Percentiles rank a stretch among this genome's conserved stretches.
Conservation (phyloP, 306 rosid genomes). For the Quercus robur region DNA sequence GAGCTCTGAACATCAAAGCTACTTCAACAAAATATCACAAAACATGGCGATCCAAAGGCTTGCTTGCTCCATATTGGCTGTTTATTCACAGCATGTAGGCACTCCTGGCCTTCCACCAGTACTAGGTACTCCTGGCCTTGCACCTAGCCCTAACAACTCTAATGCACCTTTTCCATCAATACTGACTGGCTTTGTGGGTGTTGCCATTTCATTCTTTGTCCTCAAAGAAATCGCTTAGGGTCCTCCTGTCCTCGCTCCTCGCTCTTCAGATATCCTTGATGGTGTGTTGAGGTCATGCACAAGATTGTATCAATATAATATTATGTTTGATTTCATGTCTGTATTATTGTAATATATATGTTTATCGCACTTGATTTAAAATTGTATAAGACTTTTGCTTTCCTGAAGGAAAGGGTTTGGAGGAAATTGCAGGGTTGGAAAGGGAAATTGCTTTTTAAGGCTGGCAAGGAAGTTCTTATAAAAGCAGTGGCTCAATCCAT, state of each 20-base stretch:
- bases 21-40: neutral
- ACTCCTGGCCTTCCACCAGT: neutral
- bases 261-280: neutral
- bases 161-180: neutral
- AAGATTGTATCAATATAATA: neutral
- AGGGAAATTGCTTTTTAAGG: too few species aligned
- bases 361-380: too few species aligned
- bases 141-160: too few species aligned
- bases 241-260: neutral
- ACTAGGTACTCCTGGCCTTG: neutral
- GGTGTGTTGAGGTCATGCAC: neutral
- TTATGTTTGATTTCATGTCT: too few species aligned
- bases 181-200: neutral
- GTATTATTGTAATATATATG: too few species aligned
- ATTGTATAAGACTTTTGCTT: too few species aligned
- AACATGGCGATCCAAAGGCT: neutral
- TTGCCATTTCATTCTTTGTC: neutral
- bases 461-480: too few species aligned
- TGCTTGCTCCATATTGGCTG: neutral
- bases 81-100: neutral
- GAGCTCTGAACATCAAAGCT: too few species aligned
- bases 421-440: too few species aligned
- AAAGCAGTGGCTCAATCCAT: too few species aligned
- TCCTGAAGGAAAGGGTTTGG: too few species aligned
- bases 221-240: neutral